phyloP scores from a whole-genome alignment of 2,329 filamentous ascomycete genomes.

The Colletotrichum falcatum region DNA sequence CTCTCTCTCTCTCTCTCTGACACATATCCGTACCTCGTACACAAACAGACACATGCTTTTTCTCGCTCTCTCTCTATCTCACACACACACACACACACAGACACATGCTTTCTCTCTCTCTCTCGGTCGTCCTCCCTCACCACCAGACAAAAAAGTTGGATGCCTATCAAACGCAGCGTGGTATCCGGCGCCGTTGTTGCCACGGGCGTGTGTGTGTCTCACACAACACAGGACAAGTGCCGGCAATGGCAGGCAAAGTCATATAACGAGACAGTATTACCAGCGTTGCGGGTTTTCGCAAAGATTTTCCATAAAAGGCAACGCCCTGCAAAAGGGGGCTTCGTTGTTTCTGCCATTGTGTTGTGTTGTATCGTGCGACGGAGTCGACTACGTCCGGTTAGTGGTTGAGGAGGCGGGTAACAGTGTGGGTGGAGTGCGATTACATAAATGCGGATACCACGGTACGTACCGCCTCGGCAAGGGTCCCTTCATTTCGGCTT shows the following conservation, averaged over 20 bases:
- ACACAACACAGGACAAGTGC: neutral
- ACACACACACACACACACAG: neutral
- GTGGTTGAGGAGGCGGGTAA: too few relatives aligned
- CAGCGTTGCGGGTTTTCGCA: conserved; percentile 3
- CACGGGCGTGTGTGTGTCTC: conserved; percentile 7
- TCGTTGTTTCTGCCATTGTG: neutral
- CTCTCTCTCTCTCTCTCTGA: neutral
- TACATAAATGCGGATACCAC: neutral
- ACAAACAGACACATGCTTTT: neutral
- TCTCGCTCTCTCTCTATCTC: neutral
- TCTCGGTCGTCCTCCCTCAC: neutral
- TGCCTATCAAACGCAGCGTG: neutral
- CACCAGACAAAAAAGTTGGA: too few relatives aligned
- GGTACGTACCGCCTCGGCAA: neutral
- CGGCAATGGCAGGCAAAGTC: neutral
- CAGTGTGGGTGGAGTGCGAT: too few relatives aligned
- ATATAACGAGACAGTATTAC: neutral
- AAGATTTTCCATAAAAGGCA: conserved; percentile 20
- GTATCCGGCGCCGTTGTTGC: neutral
- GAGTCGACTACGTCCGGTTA: conserved; percentile 23
- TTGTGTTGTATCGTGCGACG: neutral
- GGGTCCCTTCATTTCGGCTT: too few relatives aligned
- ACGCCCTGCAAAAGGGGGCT: conserved; percentile 20
- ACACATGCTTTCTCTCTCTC: too few relatives aligned
- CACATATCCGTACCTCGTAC: neutral